A percentile compares a stretch with the other conserved stretches of the same genome.
Evolutionary conservation across 75 land plant species (phyloP).

Genomic region (Selaginella moellendorffii): DNA sequence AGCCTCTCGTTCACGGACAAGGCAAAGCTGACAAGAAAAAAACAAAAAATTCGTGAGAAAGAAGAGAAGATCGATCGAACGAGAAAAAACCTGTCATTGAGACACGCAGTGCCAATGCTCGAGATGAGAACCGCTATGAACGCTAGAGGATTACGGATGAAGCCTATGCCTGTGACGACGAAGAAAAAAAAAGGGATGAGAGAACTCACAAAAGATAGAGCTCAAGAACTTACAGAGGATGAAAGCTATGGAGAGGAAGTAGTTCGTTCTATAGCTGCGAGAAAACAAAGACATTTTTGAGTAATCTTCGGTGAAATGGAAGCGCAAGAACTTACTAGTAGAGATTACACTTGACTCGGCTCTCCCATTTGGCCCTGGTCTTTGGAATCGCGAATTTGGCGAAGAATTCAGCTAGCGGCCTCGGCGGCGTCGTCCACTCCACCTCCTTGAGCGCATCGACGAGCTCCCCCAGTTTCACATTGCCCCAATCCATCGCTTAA

Average conservation of each 20-base stretch:
- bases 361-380: constrained; percentile 69
- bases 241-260: constrained; percentile 59
- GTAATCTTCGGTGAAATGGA: no score
- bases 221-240: constrained; percentile 55
- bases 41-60: no score
- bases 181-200: no score
- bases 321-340: constrained; percentile 94
- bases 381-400: constrained; percentile 72
- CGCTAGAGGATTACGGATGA: constrained; percentile 60
- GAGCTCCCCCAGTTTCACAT: constrained; percentile 69
- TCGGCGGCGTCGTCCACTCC: constrained; percentile 72
- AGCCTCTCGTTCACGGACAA: constrained; percentile 74
- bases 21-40: constrained; percentile 56
- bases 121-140: constrained; percentile 65
- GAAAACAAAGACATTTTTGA: no score
- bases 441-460: constrained; percentile 76
- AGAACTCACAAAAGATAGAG: constrained; percentile 7
- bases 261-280: constrained; percentile 93
- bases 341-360: constrained; percentile 86
- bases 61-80: neutral
- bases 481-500: constrained; percentile 77
- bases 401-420: constrained; percentile 72
- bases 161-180: constrained; percentile 53
- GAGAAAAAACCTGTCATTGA: constrained; percentile 68
- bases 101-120: constrained; percentile 54